Evolutionary conservation across 202 grass and related monocot species (phyloP), one percentile per base, ranked within the genome.

Genomic region (Elaeis oleifera): DNA sequence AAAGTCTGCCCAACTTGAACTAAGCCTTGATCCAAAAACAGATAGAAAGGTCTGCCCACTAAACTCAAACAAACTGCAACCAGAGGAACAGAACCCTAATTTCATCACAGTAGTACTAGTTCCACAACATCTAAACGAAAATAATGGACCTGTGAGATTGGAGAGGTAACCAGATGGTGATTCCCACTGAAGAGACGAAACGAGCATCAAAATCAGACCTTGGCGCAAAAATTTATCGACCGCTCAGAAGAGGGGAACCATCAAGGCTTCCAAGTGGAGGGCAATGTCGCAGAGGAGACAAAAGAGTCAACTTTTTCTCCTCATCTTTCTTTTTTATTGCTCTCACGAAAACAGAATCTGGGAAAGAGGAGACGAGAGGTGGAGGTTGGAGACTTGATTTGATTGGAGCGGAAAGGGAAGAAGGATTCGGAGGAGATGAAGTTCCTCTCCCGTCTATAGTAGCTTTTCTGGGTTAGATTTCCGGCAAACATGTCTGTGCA

Each of bases 191-290:
- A 36, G 26, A 19, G 17, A n/a, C 29, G 58, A 60, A 60, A 60
- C 58, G 18, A 29, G 26, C 17, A 39, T 32, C 58, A 60, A 60
- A 36, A 39, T n/a, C 17, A 18, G 16, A 60, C 58, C 74, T 51
- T n/a, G 56, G 66, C 63, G 69, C 67, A 70, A 82, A 59, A 53
- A 44, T 31, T 51, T 53, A 16, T 23, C 58, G 53, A 74, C 60
- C 51, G 23, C 70, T 56, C 58, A 74, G 72, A 53, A 66, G 27
- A 20, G 51, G 54, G 29, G 62, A 5, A 58, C 53, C 50, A 75
- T 58, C 22, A 18, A 50, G 67, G 23, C 13, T 53, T 73, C 59
- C 16, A 9, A 56, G 16, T 18, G 18, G 17, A 16, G 18, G 23
- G 15, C 55, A 49, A 32, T 16, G 58, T 16, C 25, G 20, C 52